Evolutionary conservation across 2,329 filamentous ascomycete species (phyloP).

Genomic region (Epicoccum sorghinum): DNA sequence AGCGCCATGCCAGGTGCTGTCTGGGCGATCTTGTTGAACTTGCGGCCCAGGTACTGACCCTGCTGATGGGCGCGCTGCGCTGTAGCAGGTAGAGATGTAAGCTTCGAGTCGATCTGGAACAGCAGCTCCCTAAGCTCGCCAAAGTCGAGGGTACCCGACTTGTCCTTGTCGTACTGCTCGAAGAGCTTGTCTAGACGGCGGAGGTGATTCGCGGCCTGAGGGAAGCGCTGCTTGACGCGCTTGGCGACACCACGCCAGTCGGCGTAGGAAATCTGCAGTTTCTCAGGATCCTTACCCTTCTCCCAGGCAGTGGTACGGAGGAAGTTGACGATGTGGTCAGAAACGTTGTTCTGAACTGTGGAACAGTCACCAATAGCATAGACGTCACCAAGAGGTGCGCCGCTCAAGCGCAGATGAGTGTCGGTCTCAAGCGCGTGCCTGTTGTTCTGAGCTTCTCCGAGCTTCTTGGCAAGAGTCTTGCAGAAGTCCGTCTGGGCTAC

Average conservation of each 20-base stretch:
- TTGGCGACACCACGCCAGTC: conserved; percentile 88
- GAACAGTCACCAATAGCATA: conserved; percentile 96
- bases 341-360: conserved; percentile 96
- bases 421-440: conserved; percentile 93
- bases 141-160: conserved; percentile 92
- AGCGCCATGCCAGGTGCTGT: conserved; percentile 74
- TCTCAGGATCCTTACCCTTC: conserved; percentile 86
- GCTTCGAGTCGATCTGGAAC: conserved; percentile 89
- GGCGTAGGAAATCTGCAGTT: conserved; percentile 80
- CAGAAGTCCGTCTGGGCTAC: conserved; percentile 85
- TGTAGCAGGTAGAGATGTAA: conserved; percentile 92
- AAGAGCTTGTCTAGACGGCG: conserved; percentile 91
- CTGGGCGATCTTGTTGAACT: conserved; percentile 89
- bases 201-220: conserved; percentile 85
- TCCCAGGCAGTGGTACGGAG: conserved; percentile 90
- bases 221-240: conserved; percentile 86
- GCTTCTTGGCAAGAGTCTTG: conserved; percentile 75
- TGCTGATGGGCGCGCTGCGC: conserved; percentile 97
- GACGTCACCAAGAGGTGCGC: conserved; percentile 88
- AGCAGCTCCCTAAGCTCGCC: conserved; percentile 88
- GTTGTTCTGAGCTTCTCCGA: conserved; percentile 80
- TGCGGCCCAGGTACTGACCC: conserved; percentile 87
- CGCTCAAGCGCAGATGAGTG: conserved; percentile 85
- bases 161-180: conserved; percentile 88
- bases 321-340: conserved; percentile 88